Conservation (phyloP, 352 stramenopile species). For the Aphanomyces invadans region DNA sequence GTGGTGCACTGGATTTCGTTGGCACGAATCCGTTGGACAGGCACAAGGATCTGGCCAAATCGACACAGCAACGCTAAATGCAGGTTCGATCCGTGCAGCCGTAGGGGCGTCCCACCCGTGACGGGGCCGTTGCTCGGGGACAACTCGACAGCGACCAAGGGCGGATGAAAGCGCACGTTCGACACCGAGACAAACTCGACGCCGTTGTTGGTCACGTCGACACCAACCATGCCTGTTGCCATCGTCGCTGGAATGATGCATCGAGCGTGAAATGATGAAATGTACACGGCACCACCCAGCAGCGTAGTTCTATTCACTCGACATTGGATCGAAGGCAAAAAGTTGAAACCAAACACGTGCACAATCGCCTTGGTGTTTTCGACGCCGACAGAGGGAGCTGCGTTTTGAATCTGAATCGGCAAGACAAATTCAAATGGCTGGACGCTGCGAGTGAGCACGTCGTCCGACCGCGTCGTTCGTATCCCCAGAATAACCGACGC, state of each 20-base stretch:
- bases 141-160: conserved; percentile 28
- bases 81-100: conserved; percentile 50
- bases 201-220: conserved; percentile 33
- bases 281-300: conserved; percentile 2
- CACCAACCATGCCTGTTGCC: neutral
- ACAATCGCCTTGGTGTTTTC: conserved; percentile 27
- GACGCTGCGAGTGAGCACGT: neutral
- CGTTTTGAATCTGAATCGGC: neutral
- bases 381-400: neutral
- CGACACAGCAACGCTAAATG: conserved; percentile 16
- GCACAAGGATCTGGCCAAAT: conserved; percentile 23
- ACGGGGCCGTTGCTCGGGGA: conserved; percentile 40
- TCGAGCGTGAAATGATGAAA: conserved; percentile 13
- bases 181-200: conserved; percentile 28
- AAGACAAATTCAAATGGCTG: neutral
- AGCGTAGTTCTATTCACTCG: conserved; percentile 16
- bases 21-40: neutral
- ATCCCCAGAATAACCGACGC: neutral
- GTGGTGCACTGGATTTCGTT: conserved; percentile 10
- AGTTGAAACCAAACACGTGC: conserved; percentile 29
- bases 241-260: conserved; percentile 2
- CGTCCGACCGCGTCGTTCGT: neutral
- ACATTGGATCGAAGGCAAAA: conserved; percentile 24
- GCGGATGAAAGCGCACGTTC: conserved; percentile 21
- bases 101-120: conserved; percentile 54